These are phyloP conservation scores for Oryza nivara DNA, from an alignment of 176 grass and related monocot species.

Conservation along the genomic window DNA sequence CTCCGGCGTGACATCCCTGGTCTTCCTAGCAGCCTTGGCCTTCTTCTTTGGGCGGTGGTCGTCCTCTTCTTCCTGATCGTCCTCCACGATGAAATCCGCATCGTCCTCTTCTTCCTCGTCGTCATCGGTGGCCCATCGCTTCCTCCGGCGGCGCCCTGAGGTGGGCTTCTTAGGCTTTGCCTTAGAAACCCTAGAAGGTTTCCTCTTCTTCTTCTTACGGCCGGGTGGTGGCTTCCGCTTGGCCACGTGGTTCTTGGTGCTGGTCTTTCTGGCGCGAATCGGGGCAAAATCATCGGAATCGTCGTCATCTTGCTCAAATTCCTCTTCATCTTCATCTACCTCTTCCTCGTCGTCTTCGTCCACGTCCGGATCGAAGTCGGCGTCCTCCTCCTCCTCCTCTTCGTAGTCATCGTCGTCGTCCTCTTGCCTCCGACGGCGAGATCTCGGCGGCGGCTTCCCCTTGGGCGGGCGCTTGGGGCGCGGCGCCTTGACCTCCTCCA, in stretches of 20 bases:
- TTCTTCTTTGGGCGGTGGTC: constrained; percentile 47
- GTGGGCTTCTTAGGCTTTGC: constrained; percentile 42
- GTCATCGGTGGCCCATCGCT: constrained; percentile 32
- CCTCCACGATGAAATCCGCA: constrained; percentile 56
- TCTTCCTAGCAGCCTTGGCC: constrained; percentile 37
- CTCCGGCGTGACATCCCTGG: constrained; percentile 3
- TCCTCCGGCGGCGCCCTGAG: constrained; percentile 9
- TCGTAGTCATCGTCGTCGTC: constrained; percentile 39
- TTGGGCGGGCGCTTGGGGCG: background rate
- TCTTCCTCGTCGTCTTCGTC: constrained; percentile 36
- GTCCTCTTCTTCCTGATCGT: constrained; percentile 34
- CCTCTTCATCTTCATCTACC: background rate
- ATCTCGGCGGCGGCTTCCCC: constrained; percentile 13
- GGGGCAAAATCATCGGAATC: constrained; percentile 47
- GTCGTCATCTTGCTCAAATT: constrained; percentile 36
- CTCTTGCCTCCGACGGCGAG: constrained; percentile 38
- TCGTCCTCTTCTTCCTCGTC: constrained; percentile 71
- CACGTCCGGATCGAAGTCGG: constrained; percentile 50
- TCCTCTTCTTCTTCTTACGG: constrained; percentile 43
- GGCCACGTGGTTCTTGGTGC: constrained; percentile 39
- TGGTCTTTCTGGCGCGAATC: constrained; percentile 35
- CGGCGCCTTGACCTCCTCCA: constrained; percentile 1
- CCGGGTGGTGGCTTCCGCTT: constrained; percentile 23
- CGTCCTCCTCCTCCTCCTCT: constrained; percentile 43
- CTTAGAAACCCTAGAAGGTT: constrained; percentile 46